Conservation (phyloP, 2,329 filamentous ascomycete species). For the Calonectria honghensis region DNA sequence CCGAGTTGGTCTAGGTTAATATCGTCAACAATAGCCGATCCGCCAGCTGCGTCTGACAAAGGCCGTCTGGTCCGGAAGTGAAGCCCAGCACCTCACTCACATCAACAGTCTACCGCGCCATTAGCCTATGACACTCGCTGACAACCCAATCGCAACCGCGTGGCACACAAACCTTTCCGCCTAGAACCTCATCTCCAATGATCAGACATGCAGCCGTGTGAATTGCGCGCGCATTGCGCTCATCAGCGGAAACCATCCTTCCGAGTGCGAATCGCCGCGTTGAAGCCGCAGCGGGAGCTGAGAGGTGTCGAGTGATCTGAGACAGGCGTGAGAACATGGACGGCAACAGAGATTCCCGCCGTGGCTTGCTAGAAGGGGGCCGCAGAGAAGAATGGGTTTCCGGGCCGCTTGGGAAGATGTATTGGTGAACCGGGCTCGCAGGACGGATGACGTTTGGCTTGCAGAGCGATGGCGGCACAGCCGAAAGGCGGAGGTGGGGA, state of each 20-base stretch:
- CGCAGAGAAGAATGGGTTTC: slow-evolving; percentile 25
- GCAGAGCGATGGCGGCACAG: slow-evolving; percentile 34
- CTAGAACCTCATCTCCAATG: slow-evolving; percentile 97
- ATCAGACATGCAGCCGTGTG: slow-evolving; percentile 94
- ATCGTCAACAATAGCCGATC: slow-evolving; percentile 43
- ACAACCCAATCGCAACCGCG: slow-evolving; percentile 18
- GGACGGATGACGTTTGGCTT: slow-evolving; percentile 36
- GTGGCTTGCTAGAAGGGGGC: slow-evolving; percentile 14
- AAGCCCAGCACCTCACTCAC: slow-evolving; percentile 55
- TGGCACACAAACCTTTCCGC: slow-evolving; percentile 83
- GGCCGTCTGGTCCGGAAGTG: slow-evolving; percentile 21
- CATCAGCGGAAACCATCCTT: slow-evolving; percentile 68
- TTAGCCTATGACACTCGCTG: slow-evolving; percentile 34
- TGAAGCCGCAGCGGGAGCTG: slow-evolving; percentile 59
- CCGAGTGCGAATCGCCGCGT: slow-evolving; percentile 54
- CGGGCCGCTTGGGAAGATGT: too few species aligned
- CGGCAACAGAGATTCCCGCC: slow-evolving; percentile 33
- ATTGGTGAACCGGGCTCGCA: slow-evolving; percentile 17
- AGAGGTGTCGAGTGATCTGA: slow-evolving; percentile 83
- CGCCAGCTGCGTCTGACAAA: neutral
- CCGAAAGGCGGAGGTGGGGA: slow-evolving; percentile 37
- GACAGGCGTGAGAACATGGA: slow-evolving; percentile 86
- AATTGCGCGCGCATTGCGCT: slow-evolving; percentile 80
- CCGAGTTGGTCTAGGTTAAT: slow-evolving; percentile 74
- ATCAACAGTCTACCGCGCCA: slow-evolving; percentile 61